Evolutionary conservation across 148 eudicot genomes (phyloP).

Genomic region (Rhododendron vialii): DNA sequence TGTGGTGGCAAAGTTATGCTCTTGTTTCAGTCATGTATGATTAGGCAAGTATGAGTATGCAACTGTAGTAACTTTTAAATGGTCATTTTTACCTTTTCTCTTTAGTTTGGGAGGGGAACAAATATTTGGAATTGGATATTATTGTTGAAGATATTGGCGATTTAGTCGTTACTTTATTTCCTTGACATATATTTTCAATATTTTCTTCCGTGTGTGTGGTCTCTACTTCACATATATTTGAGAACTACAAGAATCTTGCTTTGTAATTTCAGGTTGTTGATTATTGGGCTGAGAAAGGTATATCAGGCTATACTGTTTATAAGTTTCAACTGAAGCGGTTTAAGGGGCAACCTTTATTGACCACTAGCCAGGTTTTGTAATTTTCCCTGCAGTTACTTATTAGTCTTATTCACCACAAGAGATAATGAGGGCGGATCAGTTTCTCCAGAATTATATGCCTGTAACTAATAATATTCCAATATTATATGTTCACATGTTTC

Average conservation of each 20-base stretch:
- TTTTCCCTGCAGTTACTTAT: neutral
- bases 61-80: neutral
- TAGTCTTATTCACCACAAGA: neutral
- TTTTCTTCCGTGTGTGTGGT: neutral
- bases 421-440: neutral
- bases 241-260: neutral
- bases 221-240: neutral
- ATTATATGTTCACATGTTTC: neutral
- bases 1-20: neutral
- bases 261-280: slow-evolving; percentile 44
- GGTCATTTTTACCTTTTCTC: neutral
- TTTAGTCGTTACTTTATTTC: neutral
- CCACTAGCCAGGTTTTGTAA: slow-evolving; percentile 56
- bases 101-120: neutral
- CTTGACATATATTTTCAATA: neutral
- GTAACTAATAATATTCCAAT: neutral
- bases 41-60: neutral
- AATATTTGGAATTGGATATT: neutral
- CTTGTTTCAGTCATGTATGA: neutral
- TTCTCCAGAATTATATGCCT: too few relatives aligned
- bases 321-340: slow-evolving; percentile 70
- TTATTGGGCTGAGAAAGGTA: slow-evolving; percentile 84
- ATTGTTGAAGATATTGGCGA: neutral
- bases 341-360: slow-evolving; percentile 72
- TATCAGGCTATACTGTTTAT: slow-evolving; percentile 76